These are phyloP conservation scores for Gracilaria gracilis DNA, from an alignment of 23 red algal genomes.

Conservation along the genomic window DNA sequence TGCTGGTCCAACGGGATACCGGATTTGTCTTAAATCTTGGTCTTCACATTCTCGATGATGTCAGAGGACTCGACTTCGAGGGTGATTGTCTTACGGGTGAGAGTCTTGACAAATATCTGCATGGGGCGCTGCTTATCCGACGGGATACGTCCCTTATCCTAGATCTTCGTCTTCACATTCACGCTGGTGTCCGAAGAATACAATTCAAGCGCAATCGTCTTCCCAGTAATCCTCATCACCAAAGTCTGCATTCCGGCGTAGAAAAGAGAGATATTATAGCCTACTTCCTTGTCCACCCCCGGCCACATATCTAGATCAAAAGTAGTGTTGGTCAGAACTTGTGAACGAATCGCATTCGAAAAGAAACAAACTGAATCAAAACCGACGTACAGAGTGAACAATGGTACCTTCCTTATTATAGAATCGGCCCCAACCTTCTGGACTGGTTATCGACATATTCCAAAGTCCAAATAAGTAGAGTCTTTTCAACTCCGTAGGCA, in stretches of 20 bases:
- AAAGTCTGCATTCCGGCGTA: conserved; percentile 88
- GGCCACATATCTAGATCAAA: no score
- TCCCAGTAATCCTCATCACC: conserved; percentile 92
- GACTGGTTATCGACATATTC: neutral
- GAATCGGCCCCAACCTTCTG: neutral
- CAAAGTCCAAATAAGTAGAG: neutral
- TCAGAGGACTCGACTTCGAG: conserved; percentile 94
- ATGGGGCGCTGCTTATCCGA: conserved; percentile 94
- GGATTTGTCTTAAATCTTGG: conserved; percentile 86
- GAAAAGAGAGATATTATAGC: conserved; percentile 61
- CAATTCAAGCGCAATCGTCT: conserved; percentile 94
- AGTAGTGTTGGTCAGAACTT: no score
- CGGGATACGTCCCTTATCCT: conserved; percentile 97
- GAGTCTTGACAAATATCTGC: conserved; percentile 95
- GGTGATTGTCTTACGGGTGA: conserved; percentile 97
- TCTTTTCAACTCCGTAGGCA: neutral
- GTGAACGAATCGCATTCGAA: no score
- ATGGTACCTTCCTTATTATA: neutral
- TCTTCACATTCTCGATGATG: conserved; percentile 96
- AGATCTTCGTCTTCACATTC: conserved; percentile 84
- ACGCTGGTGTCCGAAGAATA: conserved; percentile 62
- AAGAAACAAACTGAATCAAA: no score
- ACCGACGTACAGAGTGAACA: neutral
- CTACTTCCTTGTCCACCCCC: no score
- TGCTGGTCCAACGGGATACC: conserved; percentile 94